A percentile compares a stretch with the other conserved stretches of the same genome.
Evolutionary conservation across 768 basidiomycete genomes (phyloP).

Genomic region (Megacollybia marginata): DNA sequence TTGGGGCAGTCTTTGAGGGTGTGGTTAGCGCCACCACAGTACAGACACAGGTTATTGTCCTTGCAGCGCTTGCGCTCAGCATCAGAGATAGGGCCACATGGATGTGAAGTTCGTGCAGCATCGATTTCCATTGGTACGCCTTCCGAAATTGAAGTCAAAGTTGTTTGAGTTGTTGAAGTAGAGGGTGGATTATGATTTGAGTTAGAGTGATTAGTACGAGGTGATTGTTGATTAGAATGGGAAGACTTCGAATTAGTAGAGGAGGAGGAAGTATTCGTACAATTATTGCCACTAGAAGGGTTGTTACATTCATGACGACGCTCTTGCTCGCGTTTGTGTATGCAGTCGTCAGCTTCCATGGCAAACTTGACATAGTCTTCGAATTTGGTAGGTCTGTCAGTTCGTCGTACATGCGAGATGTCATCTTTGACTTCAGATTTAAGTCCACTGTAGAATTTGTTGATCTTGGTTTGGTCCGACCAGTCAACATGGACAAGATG

Average conservation of each 20-base stretch:
- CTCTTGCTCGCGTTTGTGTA: neutral
- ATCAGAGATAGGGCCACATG: constrained; percentile 18
- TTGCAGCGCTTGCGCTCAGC: constrained; percentile 17
- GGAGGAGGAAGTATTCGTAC: too few relatives aligned
- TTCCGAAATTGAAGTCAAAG: neutral
- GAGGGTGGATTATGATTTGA: constrained; percentile 12
- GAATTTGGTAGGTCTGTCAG: constrained; percentile 11
- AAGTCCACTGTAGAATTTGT: constrained; percentile 20
- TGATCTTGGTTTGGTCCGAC: constrained; percentile 25
- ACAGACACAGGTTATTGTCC: constrained; percentile 23
- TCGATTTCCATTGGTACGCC: constrained; percentile 25
- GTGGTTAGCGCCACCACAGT: constrained; percentile 26
- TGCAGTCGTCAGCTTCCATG: constrained; percentile 5
- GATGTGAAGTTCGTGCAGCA: constrained; percentile 7
- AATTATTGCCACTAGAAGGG: neutral
- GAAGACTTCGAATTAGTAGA: neutral
- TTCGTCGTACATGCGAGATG: constrained; percentile 8
- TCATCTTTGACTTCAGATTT: constrained; percentile 19
- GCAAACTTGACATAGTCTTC: constrained; percentile 11
- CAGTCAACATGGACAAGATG: constrained; percentile 17
- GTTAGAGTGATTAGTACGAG: neutral
- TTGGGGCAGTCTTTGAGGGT: constrained; percentile 18
- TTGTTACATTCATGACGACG: neutral
- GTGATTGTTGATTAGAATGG: neutral
- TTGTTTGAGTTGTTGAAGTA: neutral